Conservation (phyloP, 2,329 filamentous ascomycete genomes). For the Claviceps sp. region DNA sequence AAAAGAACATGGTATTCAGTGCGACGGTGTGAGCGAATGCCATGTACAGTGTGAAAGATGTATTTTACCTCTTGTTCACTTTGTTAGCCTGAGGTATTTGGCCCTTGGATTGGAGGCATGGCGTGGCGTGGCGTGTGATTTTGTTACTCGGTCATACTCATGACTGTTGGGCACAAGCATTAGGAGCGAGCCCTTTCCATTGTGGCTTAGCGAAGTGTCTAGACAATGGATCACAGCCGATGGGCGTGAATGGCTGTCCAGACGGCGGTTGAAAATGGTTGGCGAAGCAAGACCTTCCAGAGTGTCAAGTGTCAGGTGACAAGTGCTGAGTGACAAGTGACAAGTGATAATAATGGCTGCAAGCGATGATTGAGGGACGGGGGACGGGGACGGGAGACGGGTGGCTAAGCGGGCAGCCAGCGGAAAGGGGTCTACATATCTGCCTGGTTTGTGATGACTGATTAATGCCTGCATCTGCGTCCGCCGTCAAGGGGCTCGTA, state of each 20-base stretch:
- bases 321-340: not conserved
- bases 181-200: not conserved
- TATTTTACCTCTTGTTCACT: not conserved
- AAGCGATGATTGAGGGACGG: not conserved
- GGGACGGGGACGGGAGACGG: not conserved
- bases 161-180: not conserved
- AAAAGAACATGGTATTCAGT: not conserved
- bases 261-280: not conserved
- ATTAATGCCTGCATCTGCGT: no score
- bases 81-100: not conserved
- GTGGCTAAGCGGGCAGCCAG: not conserved
- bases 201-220: slow-evolving; percentile 8
- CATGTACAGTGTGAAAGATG: not conserved
- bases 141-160: not conserved
- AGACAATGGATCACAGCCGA: slow-evolving; percentile 3
- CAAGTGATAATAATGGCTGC: not conserved
- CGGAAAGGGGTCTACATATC: not conserved
- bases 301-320: not conserved
- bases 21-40: not conserved
- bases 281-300: not conserved
- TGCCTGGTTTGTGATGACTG: no score
- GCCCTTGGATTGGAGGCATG: not conserved
- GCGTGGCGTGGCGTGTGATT: not conserved
- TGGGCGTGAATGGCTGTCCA: not conserved
- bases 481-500: no score